Evolutionary conservation across 2,329 filamentous ascomycete genomes (phyloP).

Genomic region (Xylaria sp.): DNA sequence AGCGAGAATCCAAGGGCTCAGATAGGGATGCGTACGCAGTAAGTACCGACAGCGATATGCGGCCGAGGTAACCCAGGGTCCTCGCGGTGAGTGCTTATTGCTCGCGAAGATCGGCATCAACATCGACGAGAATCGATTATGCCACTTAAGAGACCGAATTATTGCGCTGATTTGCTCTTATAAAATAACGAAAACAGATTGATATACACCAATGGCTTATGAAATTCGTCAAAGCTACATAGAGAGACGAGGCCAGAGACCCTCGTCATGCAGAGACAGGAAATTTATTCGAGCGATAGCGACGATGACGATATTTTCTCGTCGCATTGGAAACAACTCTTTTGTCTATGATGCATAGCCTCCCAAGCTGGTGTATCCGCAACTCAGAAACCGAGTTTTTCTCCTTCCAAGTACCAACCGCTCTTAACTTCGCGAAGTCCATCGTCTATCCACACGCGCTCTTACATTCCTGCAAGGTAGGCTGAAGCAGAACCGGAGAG

Average conservation of each 20-base stretch:
- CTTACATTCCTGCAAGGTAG: conserved; percentile 41
- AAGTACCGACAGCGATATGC: too few relatives aligned
- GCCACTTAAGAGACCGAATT: neutral
- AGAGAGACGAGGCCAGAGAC: neutral
- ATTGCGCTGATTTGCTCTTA: neutral
- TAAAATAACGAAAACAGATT: neutral
- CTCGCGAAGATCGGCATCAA: neutral
- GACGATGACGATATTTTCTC: neutral
- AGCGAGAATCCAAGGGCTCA: too few relatives aligned
- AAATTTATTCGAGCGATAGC: too few relatives aligned
- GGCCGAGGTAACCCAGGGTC: too few relatives aligned
- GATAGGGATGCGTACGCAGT: too few relatives aligned
- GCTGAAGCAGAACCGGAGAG: conserved; percentile 38
- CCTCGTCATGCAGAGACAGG: neutral
- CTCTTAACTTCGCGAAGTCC: neutral
- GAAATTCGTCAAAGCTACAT: neutral
- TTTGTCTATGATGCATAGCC: neutral
- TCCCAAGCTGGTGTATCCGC: neutral
- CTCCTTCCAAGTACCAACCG: too few relatives aligned
- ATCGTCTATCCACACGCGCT: conserved; percentile 36
- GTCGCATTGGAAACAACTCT: neutral
- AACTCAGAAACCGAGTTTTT: too few relatives aligned
- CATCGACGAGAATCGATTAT: neutral
- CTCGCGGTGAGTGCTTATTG: neutral
- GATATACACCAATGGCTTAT: neutral